phyloP scores from a whole-genome alignment of 169 alveolate species.

The Plasmodium sp. region DNA sequence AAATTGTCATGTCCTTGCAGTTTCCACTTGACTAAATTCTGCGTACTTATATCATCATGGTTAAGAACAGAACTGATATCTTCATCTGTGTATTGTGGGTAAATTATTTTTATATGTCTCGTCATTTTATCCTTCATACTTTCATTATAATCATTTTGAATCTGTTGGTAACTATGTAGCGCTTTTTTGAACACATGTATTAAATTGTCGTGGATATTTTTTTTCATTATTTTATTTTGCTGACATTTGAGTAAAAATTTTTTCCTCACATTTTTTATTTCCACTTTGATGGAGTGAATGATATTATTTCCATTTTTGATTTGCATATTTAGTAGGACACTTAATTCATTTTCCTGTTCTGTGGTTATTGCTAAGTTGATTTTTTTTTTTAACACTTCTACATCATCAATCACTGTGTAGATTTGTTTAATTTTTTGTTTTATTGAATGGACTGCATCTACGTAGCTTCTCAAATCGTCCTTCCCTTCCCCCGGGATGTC shows the following conservation, averaged over 20 bases:
- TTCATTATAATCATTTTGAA: slow-evolving; percentile 36
- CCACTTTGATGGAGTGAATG: slow-evolving; percentile 29
- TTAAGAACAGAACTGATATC: slow-evolving; percentile 53
- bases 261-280: slow-evolving; percentile 43
- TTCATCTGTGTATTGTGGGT: slow-evolving; percentile 57
- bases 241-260: slow-evolving; percentile 16
- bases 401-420: slow-evolving; percentile 9
- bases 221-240: slow-evolving; percentile 40
- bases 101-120: slow-evolving; percentile 66
- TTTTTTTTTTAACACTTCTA: slow-evolving; percentile 42
- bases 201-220: slow-evolving; percentile 56
- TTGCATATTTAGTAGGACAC: slow-evolving; percentile 38
- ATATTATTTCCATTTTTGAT: slow-evolving; percentile 50
- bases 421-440: slow-evolving; percentile 41
- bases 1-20: slow-evolving; percentile 70
- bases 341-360: slow-evolving; percentile 74
- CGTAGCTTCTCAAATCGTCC: slow-evolving; percentile 41
- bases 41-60: slow-evolving; percentile 66
- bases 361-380: slow-evolving; percentile 36
- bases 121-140: slow-evolving; percentile 61
- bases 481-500: not conserved
- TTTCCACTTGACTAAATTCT: slow-evolving; percentile 66
- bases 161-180: slow-evolving; percentile 34
- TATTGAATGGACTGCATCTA: slow-evolving; percentile 42
- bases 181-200: slow-evolving; percentile 67